phyloP scores from a whole-genome alignment of 2,329 filamentous ascomycete genomes.

The Neopestalotiopsis clavispora region DNA sequence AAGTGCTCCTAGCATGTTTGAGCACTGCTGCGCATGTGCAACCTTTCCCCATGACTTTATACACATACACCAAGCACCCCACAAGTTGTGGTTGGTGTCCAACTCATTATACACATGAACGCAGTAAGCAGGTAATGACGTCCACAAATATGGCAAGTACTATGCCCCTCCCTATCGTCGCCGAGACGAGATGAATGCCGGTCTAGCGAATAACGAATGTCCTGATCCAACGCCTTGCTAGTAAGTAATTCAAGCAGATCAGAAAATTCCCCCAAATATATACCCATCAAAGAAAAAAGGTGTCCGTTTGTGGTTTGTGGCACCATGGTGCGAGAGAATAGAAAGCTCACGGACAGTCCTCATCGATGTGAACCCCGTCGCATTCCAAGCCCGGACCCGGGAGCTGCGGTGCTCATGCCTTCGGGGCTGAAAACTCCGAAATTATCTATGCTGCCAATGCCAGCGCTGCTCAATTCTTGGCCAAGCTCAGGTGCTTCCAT shows the following conservation, averaged over 20 bases:
- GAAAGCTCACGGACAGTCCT: not conserved
- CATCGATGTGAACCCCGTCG: constrained; percentile 13
- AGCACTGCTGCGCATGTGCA: not conserved
- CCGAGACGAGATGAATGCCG: constrained; percentile 9
- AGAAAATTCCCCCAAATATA: not conserved
- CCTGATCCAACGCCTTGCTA: constrained; percentile 15
- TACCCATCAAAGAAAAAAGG: not conserved
- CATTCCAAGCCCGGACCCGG: constrained; percentile 21
- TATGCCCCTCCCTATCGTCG: not conserved
- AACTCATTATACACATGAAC: constrained; percentile 9
- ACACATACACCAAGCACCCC: not conserved
- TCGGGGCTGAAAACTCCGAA: constrained; percentile 54
- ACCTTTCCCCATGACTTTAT: not conserved
- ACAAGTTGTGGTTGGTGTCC: not conserved
- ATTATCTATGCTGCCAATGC: constrained; percentile 49
- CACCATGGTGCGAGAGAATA: not conserved
- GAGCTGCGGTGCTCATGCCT: constrained; percentile 40
- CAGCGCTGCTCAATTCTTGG: constrained; percentile 50
- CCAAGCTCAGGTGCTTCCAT: constrained; percentile 74
- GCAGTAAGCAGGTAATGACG: not conserved
- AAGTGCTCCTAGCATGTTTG: not conserved
- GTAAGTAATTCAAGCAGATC: not conserved
- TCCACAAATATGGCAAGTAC: not conserved
- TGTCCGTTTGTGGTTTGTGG: no score
- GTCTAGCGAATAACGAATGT: constrained; percentile 13